Percentiles rank a stretch among this genome's conserved stretches.
These are phyloP conservation scores for Fusarium secorum DNA, from an alignment of 2,329 filamentous ascomycete genomes.

Conservation along the genomic window DNA sequence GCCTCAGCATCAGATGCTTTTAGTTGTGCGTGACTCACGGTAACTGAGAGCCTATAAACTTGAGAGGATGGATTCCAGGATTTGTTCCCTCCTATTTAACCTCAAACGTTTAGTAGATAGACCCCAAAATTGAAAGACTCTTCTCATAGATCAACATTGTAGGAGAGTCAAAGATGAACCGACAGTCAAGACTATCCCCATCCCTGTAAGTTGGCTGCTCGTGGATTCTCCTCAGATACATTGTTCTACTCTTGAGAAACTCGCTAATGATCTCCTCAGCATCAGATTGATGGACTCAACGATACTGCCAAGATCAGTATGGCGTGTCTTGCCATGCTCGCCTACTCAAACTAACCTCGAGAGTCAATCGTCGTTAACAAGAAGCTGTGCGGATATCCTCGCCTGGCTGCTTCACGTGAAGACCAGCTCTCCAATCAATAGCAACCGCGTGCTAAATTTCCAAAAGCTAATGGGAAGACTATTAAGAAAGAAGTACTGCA, in stretches of 20 bases:
- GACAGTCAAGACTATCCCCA: neutral
- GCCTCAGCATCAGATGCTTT: neutral
- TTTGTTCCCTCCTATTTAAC: neutral
- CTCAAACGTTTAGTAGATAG: neutral
- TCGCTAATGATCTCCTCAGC: neutral
- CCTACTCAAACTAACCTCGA: neutral
- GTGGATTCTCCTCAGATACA: neutral
- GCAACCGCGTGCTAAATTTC: neutral
- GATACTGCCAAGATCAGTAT: too few relatives aligned
- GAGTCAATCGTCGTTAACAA: neutral
- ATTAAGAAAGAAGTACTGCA: accelerated
- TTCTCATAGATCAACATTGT: too few relatives aligned
- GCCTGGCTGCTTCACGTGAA: neutral
- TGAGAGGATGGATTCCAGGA: neutral
- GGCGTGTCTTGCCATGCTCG: neutral
- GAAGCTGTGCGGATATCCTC: neutral
- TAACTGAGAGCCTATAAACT: neutral
- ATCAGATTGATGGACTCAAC: neutral
- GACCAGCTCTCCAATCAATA: neutral
- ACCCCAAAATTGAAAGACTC: neutral
- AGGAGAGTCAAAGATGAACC: neutral
- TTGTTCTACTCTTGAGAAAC: accelerated
- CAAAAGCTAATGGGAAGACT: accelerated
- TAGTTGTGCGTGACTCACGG: neutral
- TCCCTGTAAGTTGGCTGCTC: neutral